Percentiles rank a stretch among this genome's conserved stretches.
Evolutionary conservation across 2,329 filamentous ascomycete species (phyloP).

Genomic region (Stachybotrys echinatus): DNA sequence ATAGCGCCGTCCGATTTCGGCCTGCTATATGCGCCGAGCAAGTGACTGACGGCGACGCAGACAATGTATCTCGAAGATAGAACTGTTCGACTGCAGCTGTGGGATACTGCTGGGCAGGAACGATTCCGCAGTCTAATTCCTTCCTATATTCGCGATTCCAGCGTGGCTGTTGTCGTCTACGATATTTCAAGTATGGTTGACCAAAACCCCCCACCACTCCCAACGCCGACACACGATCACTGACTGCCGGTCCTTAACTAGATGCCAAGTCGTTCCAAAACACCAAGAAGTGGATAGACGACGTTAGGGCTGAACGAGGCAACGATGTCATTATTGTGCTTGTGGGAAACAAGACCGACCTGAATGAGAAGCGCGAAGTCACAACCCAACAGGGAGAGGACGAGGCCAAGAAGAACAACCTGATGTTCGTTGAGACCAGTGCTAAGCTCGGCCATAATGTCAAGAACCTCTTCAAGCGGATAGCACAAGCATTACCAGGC

Average conservation of each 20-base stretch:
- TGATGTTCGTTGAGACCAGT: constrained; percentile 99
- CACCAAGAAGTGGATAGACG: constrained; percentile 98
- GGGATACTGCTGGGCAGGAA: constrained; percentile 98
- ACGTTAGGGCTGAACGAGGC: constrained; percentile 90
- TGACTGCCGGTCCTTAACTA: constrained; percentile 23
- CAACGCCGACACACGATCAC: constrained; percentile 12
- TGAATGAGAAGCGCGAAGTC: constrained; percentile 97
- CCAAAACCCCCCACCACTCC: too few relatives aligned
- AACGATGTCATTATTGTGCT: constrained; percentile 99
- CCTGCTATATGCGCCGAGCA: constrained; percentile 3
- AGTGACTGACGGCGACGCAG: constrained; percentile 24
- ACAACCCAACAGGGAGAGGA: constrained; percentile 95
- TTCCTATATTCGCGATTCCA: constrained; percentile 97
- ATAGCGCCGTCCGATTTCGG: constrained; percentile 14
- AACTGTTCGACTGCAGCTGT: constrained; percentile 93
- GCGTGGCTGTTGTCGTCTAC: constrained; percentile 96
- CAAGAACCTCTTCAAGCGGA: constrained; percentile 94
- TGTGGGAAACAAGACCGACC: constrained; percentile 98
- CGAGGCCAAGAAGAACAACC: constrained; percentile 93
- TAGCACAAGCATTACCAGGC: constrained; percentile 93
- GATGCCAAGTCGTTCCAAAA: constrained; percentile 97
- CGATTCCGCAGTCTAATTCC: constrained; percentile 95
- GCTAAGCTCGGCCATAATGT: constrained; percentile 98
- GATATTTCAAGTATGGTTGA: constrained; percentile 74
- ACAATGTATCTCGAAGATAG: constrained; percentile 99